Conservation (phyloP, 768 basidiomycete species). For the Boletus rubropictus region DNA sequence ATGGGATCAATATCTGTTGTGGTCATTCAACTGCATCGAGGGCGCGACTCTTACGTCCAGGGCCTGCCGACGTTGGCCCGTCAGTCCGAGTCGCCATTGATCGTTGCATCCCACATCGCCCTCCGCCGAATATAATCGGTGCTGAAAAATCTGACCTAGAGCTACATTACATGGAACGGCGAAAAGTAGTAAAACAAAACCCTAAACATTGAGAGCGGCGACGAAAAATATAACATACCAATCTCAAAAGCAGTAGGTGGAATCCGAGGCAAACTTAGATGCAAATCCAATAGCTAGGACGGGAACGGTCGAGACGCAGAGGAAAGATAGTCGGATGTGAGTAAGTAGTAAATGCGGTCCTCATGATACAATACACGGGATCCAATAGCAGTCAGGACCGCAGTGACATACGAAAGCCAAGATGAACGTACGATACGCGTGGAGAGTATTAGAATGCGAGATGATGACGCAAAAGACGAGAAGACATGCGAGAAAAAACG, state of each 20-base stretch:
- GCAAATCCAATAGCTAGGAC: background rate
- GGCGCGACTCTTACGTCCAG: no score
- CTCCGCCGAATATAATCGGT: no score
- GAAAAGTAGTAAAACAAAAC: background rate
- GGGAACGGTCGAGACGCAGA: background rate
- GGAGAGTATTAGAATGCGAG: background rate
- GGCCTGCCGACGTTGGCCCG: no score
- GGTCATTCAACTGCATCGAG: no score
- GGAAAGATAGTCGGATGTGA: background rate
- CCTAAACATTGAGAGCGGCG: background rate
- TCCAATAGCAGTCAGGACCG: conserved; percentile 2
- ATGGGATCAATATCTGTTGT: no score
- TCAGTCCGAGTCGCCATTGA: no score
- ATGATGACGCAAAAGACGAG: background rate
- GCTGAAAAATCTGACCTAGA: background rate
- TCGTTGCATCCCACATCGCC: no score
- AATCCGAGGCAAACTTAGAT: background rate
- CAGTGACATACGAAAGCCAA: background rate
- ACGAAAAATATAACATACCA: background rate
- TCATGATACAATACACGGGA: conserved; percentile 13
- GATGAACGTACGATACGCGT: conserved; percentile 1
- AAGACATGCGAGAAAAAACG: background rate
- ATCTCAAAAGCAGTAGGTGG: no score
- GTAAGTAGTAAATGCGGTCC: background rate
- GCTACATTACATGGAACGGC: conserved; percentile 1